Base-by-base conservation (phyloP, 176 grass and related monocot genomes). In the Paspalum notatum region DNA sequence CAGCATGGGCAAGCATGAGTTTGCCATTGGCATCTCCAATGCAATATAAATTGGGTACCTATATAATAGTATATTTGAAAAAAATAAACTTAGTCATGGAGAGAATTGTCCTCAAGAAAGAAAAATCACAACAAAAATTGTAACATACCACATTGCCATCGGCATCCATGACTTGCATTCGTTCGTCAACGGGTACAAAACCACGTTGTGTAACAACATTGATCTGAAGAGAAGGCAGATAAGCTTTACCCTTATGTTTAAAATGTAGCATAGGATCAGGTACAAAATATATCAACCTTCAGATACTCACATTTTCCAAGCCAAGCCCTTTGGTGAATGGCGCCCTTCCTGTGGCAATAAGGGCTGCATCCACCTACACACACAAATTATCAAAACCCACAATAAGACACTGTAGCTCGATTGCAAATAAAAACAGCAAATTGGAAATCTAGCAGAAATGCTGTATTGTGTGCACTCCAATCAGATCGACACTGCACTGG, bases 1-100 rank as follows among this genome's bases (percentile, higher is more conserved):
- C 95, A 87, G 90, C 92, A 93, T 98, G 95, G 21, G 95, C 95
- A 87, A 98, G 95, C 95, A 98, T 98, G 58, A 98, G 79, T 84
- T 94, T 98, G 54, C 95, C 95, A 59, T 94, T 94, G 21, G 95
- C 95, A 87, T 98, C 95, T 85, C 95, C 95, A 72, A 98, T 98
- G 83, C 92, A 94, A 91, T 85, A 94, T 77, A 98, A 86, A 87
- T 98, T 87, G 39, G 95, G 92, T 25, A 98, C 86, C 92, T 98
- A 79, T 27, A 83, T 24, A 16, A 20, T 72, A 49, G 56, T 37
- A 57, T 42, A 52, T 32, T 8, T 59, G 8, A 48, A 41, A 51
- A 71, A 52, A 13, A 68, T 55, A 83, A 44, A 66, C 65, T 46
- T 53, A 21, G 5, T 45, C 64, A 17, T 32, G 69, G 52, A 51